Evolutionary conservation across 305 asterid genomes (phyloP), one percentile per base, ranked within the genome.

Genomic region (Plantago lanceolata): DNA sequence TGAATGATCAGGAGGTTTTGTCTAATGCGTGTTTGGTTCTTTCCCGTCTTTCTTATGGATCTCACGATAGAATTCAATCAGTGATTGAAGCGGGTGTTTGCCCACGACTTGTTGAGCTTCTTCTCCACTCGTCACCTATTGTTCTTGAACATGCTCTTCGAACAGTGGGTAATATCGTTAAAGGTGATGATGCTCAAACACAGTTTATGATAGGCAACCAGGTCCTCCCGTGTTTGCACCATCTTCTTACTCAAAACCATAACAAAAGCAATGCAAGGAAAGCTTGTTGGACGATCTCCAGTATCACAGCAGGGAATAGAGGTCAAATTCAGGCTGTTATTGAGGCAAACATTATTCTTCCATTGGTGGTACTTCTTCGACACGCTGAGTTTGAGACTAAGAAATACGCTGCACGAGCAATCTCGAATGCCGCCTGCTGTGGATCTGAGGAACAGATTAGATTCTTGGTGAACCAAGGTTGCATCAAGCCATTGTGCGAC

Each of bases 141-240:
- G 86, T 83, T 61, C 82, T 81, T 57, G 81, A 80, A 61, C 89
- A 86, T 71, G 84, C 84, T 61, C 80, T 78, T 64, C 82, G 84
- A 54, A 81, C 84, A 15, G 82, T 79, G 64, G 86, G 86, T 59
- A 81, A 81, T 66, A 81, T 81, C 63, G 86, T 81, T 26, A 81
- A 84, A 24, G 84, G 86, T 63, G 86, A 81, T 73, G 86, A 81
- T 76, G 64, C 73, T 68, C 86, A 81, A 59, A 81, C 86, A 45
- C 82, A 79, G 29, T 53, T 17, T 2, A 11, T 54, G n/a, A n/a
- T n/a, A n/a, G n/a, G n/a, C n/a, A n/a, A 18, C 31, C 37, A 24
- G n/a, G 12, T 35, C 6, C 28, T 26, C 43, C 40, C 47, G 18
- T 5, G 33, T 9, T 45, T 65, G 11, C 72, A 68, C 31, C 81